Evolutionary conservation across 2,329 filamentous ascomycete species (phyloP).

Genomic region (Phaeosphaeriaceae sp.): DNA sequence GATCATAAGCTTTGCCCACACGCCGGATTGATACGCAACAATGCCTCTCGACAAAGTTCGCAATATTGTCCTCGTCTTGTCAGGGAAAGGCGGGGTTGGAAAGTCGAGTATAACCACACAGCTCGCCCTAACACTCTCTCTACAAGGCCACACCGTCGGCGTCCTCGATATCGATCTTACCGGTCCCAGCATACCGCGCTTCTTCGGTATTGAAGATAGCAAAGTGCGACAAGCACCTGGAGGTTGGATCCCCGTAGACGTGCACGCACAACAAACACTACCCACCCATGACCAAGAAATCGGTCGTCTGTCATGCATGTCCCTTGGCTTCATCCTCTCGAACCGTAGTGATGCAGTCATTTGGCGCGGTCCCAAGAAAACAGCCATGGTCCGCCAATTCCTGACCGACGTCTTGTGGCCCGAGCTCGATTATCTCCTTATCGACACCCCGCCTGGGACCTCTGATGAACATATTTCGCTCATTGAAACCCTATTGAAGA

Average conservation of each 20-base stretch:
- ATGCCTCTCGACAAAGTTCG: conserved; percentile 76
- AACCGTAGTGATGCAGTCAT: conserved; percentile 89
- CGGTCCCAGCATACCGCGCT: conserved; percentile 92
- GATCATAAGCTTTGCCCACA: not conserved
- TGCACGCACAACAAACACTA: conserved; percentile 66
- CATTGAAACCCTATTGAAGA: conserved; percentile 74
- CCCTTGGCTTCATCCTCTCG: conserved; percentile 85
- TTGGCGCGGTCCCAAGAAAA: conserved; percentile 98
- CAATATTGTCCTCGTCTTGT: conserved; percentile 83
- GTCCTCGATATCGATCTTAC: conserved; percentile 97
- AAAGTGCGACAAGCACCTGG: conserved; percentile 91
- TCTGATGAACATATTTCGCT: conserved; percentile 97
- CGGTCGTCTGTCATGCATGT: conserved; percentile 82
- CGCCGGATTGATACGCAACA: conserved; percentile 39
- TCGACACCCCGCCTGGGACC: conserved; percentile 95
- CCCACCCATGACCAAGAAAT: conserved; percentile 45
- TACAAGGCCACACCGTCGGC: conserved; percentile 86
- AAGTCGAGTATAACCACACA: conserved; percentile 99
- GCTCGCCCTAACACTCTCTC: conserved; percentile 84
- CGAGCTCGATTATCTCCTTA: conserved; percentile 85
- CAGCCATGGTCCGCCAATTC: conserved; percentile 97
- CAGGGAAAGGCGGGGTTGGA: conserved; percentile 96
- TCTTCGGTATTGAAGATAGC: conserved; percentile 85
- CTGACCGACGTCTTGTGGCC: conserved; percentile 89
- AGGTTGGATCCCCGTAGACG: conserved; percentile 88